Evolutionary conservation across 2,329 filamentous ascomycete genomes (phyloP), one percentile per base, ranked within the genome.

Genomic region (Neonectria ditissima): DNA sequence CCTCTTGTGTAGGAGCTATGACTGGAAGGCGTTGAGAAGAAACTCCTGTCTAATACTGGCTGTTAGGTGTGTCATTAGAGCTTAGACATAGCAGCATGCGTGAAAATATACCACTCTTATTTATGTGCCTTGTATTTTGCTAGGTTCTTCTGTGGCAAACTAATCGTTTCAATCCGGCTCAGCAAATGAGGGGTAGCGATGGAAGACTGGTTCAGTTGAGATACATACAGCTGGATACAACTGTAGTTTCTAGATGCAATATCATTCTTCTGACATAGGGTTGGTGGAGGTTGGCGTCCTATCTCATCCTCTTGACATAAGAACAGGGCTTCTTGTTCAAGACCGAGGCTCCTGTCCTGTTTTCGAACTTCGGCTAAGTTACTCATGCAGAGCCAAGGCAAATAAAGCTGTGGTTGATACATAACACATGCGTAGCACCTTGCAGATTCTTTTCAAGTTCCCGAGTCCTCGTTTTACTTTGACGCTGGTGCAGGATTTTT

Each of bases 1-100:
- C 74, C 77, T 2, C 74, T 79, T 39, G 73, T 78, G 22, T 77
- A 39, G 57, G 28, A 13, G 2, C 3, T 7, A 41, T 51, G n/a
- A 13, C 9, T 20, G 20, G 9, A 0, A 11, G 24, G n/a, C n/a
- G 30, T 57, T 41, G 53, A 59, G 55, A 43, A 41, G n/a, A 34
- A 54, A 4, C 13, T 14, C 16, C 1, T 30, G 26, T 28, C 2
- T 8, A 11, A 4, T 32, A 30, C n/a, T 32, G 10, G 11, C 14
- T 13, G 10, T 14, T 5, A 1, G 28, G 32, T 50, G 26, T 20
- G 22, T 6, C 11, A 34, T 22, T 28, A 47, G 30, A 6, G 14
- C 2, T 7, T 14, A 2, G 18, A 9, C 11, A 30, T 16, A 22
- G 26, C 10, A 13, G 11, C 14, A 30, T 32, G 18, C 5, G 10